Conservation (phyloP, 768 basidiomycete genomes). For the Russula sp. region DNA sequence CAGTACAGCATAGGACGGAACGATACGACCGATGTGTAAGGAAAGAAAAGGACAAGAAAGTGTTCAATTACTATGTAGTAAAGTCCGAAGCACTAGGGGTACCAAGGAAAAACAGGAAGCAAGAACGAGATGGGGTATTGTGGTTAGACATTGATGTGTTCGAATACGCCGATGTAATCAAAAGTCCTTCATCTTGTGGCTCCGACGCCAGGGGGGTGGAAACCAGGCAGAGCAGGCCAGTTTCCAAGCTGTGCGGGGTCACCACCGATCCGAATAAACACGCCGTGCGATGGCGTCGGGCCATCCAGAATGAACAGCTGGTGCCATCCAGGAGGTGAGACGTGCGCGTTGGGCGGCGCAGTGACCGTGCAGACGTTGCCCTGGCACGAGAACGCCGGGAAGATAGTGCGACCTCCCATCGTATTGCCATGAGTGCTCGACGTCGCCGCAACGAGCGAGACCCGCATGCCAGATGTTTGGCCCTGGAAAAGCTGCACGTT, state of each 20-base stretch:
- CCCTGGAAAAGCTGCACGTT: conserved; percentile 38
- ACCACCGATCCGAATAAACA: conserved; percentile 74
- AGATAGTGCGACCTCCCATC: conserved; percentile 67
- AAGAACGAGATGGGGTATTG: too few relatives aligned
- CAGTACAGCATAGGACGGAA: too few relatives aligned
- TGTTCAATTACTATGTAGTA: too few relatives aligned
- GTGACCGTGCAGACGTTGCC: conserved; percentile 73
- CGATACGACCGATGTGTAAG: too few relatives aligned
- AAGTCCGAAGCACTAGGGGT: too few relatives aligned
- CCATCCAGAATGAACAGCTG: conserved; percentile 74
- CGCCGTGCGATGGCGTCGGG: conserved; percentile 68
- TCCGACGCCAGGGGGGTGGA: conserved; percentile 57
- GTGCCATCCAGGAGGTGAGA: conserved; percentile 73
- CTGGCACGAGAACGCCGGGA: conserved; percentile 63
- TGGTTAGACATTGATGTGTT: not conserved
- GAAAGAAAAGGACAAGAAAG: too few relatives aligned
- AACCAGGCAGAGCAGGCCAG: conserved; percentile 68
- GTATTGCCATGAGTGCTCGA: conserved; percentile 76
- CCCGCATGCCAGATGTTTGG: conserved; percentile 43
- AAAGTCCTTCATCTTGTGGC: not conserved
- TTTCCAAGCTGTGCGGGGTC: conserved; percentile 65
- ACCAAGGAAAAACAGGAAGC: too few relatives aligned
- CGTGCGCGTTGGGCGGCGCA: conserved; percentile 61
- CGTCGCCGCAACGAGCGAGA: conserved; percentile 68
- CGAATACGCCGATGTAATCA: not conserved